Evolutionary conservation across 208 protist species (phyloP), one percentile per base, ranked within the genome.

Genomic region (Leishmania arabica): DNA sequence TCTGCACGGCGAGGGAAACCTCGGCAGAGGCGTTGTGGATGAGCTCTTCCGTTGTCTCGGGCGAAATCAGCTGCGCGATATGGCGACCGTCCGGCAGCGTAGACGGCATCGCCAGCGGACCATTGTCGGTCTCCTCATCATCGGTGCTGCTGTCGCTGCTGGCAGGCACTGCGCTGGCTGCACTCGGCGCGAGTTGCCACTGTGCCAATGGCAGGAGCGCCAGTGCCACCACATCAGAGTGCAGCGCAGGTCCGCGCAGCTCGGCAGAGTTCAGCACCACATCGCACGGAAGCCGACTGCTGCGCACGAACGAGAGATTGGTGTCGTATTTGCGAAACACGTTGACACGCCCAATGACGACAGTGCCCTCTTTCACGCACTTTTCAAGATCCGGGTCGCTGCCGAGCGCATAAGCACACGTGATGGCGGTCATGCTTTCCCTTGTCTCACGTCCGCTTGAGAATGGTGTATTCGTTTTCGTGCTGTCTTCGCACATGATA

Each of bases 191-290:
- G 0, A 0, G 34, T 42, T 76, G 75, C 79, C 78, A 82, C 77
- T 86, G 66, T 49, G 82, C 40, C 3, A 72, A 42, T 40, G 76
- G 79, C 51, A 87, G 17, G 37, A 97, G 78, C 74, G 89, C 71
- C n/a, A 95, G 86, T n/a, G 93, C 93, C 1, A 95, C 93, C 24
- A 97, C 84, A 42, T 97, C 93, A 47, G 79, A 83, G 78, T 94
- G 87, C 70, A 92, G 71, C 11, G 84, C 89, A 19, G 65, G 31
- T 0, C 87, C 84, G 19, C 86, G 78, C 56, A 73, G 79, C 37
- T 91, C 84, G 1, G 74, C 21, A 15, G 81, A 77, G 70, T 86
- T 88, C 49, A 97, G 53, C 7, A 94, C 80, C 21, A 97, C 84
- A 66, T 95, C 92, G 45, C 64, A 78, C 40, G 87, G 87, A 31